A percentile compares a stretch with the other conserved stretches of the same genome.
These are phyloP conservation scores for Fomitiporia mediterranea DNA, from an alignment of 1,284 basidiomycete species.

Conservation along the genomic window DNA sequence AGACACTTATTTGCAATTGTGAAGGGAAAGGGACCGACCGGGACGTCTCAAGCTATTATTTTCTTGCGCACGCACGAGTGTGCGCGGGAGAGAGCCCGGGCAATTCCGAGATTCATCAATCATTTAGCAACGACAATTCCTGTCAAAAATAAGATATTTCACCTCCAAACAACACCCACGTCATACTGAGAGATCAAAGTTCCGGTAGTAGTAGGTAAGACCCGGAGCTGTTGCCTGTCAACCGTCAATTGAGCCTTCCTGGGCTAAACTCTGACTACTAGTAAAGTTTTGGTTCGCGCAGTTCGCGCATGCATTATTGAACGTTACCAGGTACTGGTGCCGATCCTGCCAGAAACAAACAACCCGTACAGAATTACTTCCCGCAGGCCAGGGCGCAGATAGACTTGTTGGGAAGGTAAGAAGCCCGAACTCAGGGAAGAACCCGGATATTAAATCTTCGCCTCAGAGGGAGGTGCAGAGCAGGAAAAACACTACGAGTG, in stretches of 20 bases:
- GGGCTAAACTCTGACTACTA: not conserved
- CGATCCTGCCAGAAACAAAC: not conserved
- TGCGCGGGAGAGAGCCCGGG: not conserved
- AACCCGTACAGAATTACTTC: not conserved
- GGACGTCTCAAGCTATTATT: too few species aligned
- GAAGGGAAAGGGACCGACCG: too few species aligned
- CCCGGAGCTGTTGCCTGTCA: not conserved
- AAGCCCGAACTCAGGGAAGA: not conserved
- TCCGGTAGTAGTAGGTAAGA: slow-evolving; percentile 3
- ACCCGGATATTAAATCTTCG: slow-evolving; percentile 3
- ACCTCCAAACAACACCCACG: not conserved
- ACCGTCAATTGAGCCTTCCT: not conserved
- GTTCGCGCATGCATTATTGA: slow-evolving; percentile 3
- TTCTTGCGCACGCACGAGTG: too few species aligned
- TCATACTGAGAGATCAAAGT: slow-evolving; percentile 3
- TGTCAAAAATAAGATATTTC: too few species aligned
- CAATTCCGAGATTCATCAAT: not conserved
- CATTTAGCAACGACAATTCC: too few species aligned
- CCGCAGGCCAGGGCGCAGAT: slow-evolving; percentile 2
- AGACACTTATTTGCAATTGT: too few species aligned
- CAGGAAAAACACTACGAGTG: not conserved
- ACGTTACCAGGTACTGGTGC: slow-evolving; percentile 13
- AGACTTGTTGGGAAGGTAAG: not conserved
- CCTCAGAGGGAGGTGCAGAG: not conserved
- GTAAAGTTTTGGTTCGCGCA: not conserved